Base-by-base conservation (phyloP, 768 basidiomycete genomes). In the Termitomyces sp. region DNA sequence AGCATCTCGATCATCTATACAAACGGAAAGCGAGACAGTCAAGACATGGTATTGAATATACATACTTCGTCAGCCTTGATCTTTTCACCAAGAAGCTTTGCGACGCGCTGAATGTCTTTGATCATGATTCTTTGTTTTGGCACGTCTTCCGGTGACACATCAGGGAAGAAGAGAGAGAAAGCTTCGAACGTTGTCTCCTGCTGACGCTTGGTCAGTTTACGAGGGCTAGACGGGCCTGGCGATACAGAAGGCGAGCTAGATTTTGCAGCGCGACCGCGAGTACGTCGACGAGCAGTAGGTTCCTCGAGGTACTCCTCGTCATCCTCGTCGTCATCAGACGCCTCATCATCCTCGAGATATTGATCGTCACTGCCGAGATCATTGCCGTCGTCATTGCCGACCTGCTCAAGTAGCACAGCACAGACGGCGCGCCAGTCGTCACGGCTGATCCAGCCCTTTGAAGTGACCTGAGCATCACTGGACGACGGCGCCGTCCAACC, bases 351-450 rank as follows among this genome's bases (percentile, higher is more conserved):
- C 8, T 51, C 59, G 9, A 58, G 49, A 47, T 67, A 63, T 28
- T 66, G 56, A 53, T 67, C 67, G 20, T 53, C 67, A 40, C 48
- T 57, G 30, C 38, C 44, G 26, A 47, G 36, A 4, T 49, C 47
- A 38, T 14, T 9, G 57, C 67, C 69, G 20, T 70, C 69, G 35
- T 52, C 64, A 58, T 62, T 63, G 55, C 65, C 68, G 41, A 69
- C 72, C 23, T 70, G 74, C 59, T 84, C 87, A 4, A 93, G 75
- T 13, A 94, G 74, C 4, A 87, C 87, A 10, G 87, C 84, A 68
- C 91, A 93, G 4, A 94, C 88, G 13, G 89, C 80, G 40, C 88
- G 81, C 88, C 89, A 94, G 67, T 93, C 91, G 32, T 85, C 83
- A 51, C 78, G 74, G 63, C 78, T 82, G 28, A 94, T 81, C 47